Base-by-base conservation (phyloP, 805 yeast genomes). In the Saccharomycopsis olivae region DNA sequence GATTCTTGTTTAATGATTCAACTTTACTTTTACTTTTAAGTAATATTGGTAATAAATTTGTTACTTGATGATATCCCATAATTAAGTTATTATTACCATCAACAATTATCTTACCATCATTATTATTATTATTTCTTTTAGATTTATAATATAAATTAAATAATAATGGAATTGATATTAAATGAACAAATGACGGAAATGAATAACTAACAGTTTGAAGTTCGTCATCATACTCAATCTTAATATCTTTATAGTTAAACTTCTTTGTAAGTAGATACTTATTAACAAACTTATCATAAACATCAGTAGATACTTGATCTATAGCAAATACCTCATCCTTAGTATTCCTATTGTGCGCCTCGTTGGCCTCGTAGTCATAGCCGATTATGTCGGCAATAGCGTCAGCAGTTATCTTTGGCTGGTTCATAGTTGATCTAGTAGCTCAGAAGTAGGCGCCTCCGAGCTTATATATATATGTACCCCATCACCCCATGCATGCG, bases 261-360 rank as follows among this genome's bases (percentile, higher is more conserved):
- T 37, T 31, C 17, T 38, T 38, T 5, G 24, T 21, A 4, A 15
- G 10, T 8, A 40, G 23, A 35, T 37, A 40, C n/a, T 46, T 39
- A 1, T 46, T 42, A 5, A 51, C 38, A 39, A 52, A 53, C 28
- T 43, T 41, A 23, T 53, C 46, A 13, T 39, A 41, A 4, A 47
- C 36, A 24, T 45, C 48, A 9, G 19, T 30, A 4, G 31, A 13
- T 6, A 44, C 40, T 17, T 34, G 25, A 18, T 38, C 38, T 14
- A 44, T 38, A 11, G 36, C 14, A 29, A 37, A 44, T 17, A 44
- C 27, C 14, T 33, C 33, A 29, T 44, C 47, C 2, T 17, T 28
- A 8, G 42, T 44, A 21, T 44, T 40, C 8, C 39, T 24, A 19
- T 44, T 44, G 17, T 44, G 20, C 5, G 24, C 17, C 9, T 29